Base-by-base conservation (phyloP, 2,329 filamentous ascomycete genomes). In the Aspergillus flavus region DNA sequence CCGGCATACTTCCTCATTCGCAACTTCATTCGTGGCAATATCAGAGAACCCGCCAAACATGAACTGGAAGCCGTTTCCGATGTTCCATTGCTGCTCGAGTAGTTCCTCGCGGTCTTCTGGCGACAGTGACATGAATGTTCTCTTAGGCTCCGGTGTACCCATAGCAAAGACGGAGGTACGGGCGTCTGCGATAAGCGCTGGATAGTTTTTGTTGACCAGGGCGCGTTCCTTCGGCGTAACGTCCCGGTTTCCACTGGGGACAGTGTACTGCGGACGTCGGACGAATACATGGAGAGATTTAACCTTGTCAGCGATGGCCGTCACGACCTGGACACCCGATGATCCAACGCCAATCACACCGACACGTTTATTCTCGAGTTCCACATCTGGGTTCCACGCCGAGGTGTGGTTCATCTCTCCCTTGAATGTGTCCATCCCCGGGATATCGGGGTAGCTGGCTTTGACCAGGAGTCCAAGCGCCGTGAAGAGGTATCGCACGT, bases 371-470 rank as follows among this genome's bases (percentile, higher is more conserved):
- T 74, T 79, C 1, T 70, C 68, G 12, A 85, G 69, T 28, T 83
- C 76, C 6, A 83, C 72, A 4, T 78, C 76, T 11, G 82, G 69
- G 9, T 83, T 78, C 85, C 85, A 89, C 36, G 79, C 73, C 0
- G 84, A 81, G 0, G 83, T 83, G 68, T 89, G 86, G 30, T 86
- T 76, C 9, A 86, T 74, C 11, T 74, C 70, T 10, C 86, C 86
- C 55, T 80, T 72, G 75, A 86, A 89, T n/a, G 74, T 76, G 2
- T 80, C 67, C 0, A 84, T 64, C 0, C 86, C 86, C 0, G 82
- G 79, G 26, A 88, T 81, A 21, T 81, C 78, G 1, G 86, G 86
- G 79, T 82, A 84, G 58, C 79, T 76, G 74, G 80, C 84, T 64
- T 82, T 82, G 67, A 61, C 59, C 2, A 70, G 61, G 3, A 67